Conservation (phyloP, 1,284 basidiomycete genomes). For the Schizophyllum amplum region DNA sequence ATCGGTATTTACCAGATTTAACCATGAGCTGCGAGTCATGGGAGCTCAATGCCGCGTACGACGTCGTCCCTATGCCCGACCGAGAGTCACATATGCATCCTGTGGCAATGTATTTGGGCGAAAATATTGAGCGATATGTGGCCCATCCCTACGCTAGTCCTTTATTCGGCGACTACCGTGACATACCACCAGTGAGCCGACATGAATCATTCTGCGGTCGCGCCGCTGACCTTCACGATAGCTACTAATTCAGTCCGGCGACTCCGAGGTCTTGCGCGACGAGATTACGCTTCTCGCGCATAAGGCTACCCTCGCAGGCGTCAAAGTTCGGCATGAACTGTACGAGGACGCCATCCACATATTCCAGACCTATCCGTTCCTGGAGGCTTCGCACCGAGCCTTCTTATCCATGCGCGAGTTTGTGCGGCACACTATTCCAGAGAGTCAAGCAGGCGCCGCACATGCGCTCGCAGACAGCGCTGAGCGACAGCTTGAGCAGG, state of each 20-base stretch:
- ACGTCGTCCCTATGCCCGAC: slow-evolving; percentile 70
- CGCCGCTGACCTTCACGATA: background rate
- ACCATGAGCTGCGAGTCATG: slow-evolving; percentile 97
- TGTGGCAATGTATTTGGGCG: slow-evolving; percentile 87
- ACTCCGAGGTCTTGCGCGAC: slow-evolving; percentile 90
- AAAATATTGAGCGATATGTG: slow-evolving; percentile 74
- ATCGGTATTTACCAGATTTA: slow-evolving; percentile 51
- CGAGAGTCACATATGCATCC: slow-evolving; percentile 89
- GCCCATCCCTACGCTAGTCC: slow-evolving; percentile 97
- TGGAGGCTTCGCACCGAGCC: slow-evolving; percentile 64
- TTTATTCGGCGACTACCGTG: slow-evolving; percentile 86
- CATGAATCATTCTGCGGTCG: no score
- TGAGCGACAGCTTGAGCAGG: slow-evolving; percentile 50
- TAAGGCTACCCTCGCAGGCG: slow-evolving; percentile 86
- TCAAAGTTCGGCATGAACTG: slow-evolving; percentile 84
- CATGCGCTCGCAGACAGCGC: slow-evolving; percentile 48
- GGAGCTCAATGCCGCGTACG: slow-evolving; percentile 85
- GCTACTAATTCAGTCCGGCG: slow-evolving; percentile 88
- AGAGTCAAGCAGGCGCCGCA: slow-evolving; percentile 30
- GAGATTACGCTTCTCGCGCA: slow-evolving; percentile 91
- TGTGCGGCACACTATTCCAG: slow-evolving; percentile 52
- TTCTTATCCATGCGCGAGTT: slow-evolving; percentile 75
- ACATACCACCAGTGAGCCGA: slow-evolving; percentile 59
- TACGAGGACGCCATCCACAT: slow-evolving; percentile 94
- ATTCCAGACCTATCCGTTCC: slow-evolving; percentile 84